Evolutionary conservation across 2,329 filamentous ascomycete species (phyloP).

Genomic region (Trichoderma koningiopsis): DNA sequence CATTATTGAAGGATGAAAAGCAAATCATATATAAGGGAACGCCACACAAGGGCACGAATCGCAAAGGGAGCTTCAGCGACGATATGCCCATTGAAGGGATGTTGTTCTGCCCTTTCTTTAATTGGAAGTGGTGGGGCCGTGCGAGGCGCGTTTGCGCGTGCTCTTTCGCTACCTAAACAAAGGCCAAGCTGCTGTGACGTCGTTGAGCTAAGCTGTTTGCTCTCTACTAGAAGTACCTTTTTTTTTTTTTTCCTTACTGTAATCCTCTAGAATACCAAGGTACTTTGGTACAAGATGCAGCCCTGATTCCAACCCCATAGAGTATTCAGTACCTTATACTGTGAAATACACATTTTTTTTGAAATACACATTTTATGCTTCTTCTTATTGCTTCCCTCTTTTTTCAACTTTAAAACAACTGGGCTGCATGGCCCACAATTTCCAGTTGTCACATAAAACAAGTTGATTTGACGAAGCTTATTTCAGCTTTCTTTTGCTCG

Average conservation of each 20-base stretch:
- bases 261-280: too few species aligned
- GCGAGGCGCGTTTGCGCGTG: slow-evolving; percentile 13
- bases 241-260: not conserved
- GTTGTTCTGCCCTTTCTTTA: slow-evolving; percentile 18
- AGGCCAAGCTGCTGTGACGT: slow-evolving; percentile 18
- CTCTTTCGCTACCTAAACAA: slow-evolving; percentile 11
- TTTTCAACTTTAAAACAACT: not conserved
- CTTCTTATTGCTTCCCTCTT: not conserved
- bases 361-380: not conserved
- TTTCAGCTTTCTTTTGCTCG: not conserved
- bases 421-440: not conserved
- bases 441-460: not conserved
- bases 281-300: not conserved
- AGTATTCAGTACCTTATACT: not conserved
- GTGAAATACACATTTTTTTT: not conserved
- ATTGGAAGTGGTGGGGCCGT: slow-evolving; percentile 11
- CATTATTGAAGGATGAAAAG: slow-evolving; percentile 18
- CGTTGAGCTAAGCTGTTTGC: not conserved
- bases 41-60: not conserved
- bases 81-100: slow-evolving; percentile 13
- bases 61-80: not conserved
- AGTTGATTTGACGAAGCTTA: not conserved
- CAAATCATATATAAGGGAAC: not conserved
- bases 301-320: not conserved
- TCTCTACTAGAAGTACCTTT: too few species aligned